Evolutionary conservation across 2,329 filamentous ascomycete species (phyloP).

Genomic region (Aureobasidium sp.): DNA sequence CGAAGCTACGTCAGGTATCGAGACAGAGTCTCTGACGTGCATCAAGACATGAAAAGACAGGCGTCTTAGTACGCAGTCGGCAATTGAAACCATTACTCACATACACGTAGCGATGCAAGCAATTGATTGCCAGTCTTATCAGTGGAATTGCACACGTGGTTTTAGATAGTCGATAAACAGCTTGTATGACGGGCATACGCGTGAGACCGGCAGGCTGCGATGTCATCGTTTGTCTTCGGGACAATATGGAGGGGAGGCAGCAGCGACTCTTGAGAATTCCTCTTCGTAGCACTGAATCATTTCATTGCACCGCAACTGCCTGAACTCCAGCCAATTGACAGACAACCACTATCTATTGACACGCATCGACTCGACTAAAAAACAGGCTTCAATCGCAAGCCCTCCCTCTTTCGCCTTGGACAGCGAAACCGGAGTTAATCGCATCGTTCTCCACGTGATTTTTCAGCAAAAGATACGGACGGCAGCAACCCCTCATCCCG

Average conservation of each 20-base stretch:
- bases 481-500: slow-evolving; percentile 7
- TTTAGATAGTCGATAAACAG: not conserved
- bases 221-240: not conserved
- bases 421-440: not conserved
- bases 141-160: not conserved
- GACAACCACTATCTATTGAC: not conserved
- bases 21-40: not conserved
- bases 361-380: not conserved
- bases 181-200: slow-evolving; percentile 4
- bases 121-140: not conserved
- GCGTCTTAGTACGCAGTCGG: not conserved
- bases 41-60: not conserved
- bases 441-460: not conserved
- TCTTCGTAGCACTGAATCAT: not conserved
- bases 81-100: not conserved
- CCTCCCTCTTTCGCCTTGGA: not conserved
- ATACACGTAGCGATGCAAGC: not conserved
- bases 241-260: not conserved
- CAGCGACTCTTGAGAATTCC: not conserved
- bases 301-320: not conserved
- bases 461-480: slow-evolving; percentile 7
- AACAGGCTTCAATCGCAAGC: not conserved
- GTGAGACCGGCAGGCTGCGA: slow-evolving; percentile 1
- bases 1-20: not conserved
- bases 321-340: not conserved